phyloP scores from a whole-genome alignment of 345 rosid genomes.

The Excoecaria cochinchinensis region DNA sequence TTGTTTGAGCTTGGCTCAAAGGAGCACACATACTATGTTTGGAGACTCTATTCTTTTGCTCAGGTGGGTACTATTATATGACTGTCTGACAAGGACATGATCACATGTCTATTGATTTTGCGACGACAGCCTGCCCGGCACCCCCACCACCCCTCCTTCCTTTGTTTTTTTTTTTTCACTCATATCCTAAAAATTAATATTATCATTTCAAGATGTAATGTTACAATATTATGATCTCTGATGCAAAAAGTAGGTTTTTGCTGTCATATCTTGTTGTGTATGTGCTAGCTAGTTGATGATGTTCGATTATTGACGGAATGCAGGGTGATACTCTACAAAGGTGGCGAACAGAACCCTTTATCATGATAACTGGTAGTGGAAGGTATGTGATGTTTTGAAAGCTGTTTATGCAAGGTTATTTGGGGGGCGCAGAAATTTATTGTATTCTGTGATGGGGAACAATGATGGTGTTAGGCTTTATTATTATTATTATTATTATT shows the following conservation, averaged over 20 bases:
- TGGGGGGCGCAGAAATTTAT: not conserved
- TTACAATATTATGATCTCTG: not conserved
- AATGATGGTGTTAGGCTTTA: not conserved
- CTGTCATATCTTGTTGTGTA: not conserved
- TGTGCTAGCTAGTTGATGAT: conserved; percentile 3
- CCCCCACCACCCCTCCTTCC: no score
- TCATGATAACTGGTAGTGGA: conserved; percentile 99
- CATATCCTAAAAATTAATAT: not conserved
- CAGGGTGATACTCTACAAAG: conserved; percentile 98
- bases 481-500: no score
- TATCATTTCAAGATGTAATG: not conserved
- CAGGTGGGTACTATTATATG: conserved; percentile 51
- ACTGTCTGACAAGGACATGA: no score
- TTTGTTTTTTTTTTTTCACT: not conserved
- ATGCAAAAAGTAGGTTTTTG: not conserved
- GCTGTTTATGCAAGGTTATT: not conserved
- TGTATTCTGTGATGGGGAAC: conserved; percentile 8
- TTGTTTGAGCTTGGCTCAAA: conserved; percentile 93
- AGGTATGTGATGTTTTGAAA: conserved; percentile 48
- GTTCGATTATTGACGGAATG: conserved; percentile 3
- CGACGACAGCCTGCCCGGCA: not conserved
- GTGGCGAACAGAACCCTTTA: conserved; percentile 98
- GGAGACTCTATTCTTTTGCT: conserved; percentile 98
- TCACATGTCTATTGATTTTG: not conserved
- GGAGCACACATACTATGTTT: conserved; percentile 93